These are phyloP conservation scores for Starmerella stigmatis DNA, from an alignment of 805 yeast species.

Conservation along the genomic window DNA sequence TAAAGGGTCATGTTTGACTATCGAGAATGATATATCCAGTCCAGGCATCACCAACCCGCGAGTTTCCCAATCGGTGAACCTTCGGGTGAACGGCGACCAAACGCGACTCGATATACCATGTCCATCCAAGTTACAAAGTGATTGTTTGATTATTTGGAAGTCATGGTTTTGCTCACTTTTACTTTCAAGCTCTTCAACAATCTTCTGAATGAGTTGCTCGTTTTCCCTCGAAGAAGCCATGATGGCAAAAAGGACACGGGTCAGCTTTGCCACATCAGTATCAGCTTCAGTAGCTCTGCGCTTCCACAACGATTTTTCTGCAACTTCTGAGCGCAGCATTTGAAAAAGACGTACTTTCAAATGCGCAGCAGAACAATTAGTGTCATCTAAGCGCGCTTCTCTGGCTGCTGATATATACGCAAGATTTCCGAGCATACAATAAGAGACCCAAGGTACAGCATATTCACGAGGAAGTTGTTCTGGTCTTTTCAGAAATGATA, in stretches of 20 bases:
- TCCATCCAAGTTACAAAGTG: too few relatives aligned
- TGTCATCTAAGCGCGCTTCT: too few relatives aligned
- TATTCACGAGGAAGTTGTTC: too few relatives aligned
- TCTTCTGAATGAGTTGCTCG: background rate
- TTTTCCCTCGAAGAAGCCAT: background rate
- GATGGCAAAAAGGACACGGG: background rate
- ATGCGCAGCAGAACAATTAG: too few relatives aligned
- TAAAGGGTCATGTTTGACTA: too few relatives aligned
- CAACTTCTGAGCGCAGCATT: background rate
- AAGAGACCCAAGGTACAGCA: too few relatives aligned
- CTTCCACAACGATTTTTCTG: background rate
- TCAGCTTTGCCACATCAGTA: background rate
- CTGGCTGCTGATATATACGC: background rate
- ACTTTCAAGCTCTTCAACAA: background rate
- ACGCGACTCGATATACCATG: too few relatives aligned
- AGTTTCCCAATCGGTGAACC: too few relatives aligned
- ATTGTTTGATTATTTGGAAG: background rate
- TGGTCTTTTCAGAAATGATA: too few relatives aligned
- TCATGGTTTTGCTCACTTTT: background rate
- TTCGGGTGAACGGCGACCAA: too few relatives aligned
- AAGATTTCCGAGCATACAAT: background rate
- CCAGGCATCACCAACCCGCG: too few relatives aligned
- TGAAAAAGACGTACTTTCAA: background rate
- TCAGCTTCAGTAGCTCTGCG: background rate
- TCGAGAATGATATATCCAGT: too few relatives aligned